Evolutionary conservation across 768 basidiomycete genomes (phyloP), one percentile per base, ranked within the genome.

Genomic region (Leccinum olivaceopallidum): DNA sequence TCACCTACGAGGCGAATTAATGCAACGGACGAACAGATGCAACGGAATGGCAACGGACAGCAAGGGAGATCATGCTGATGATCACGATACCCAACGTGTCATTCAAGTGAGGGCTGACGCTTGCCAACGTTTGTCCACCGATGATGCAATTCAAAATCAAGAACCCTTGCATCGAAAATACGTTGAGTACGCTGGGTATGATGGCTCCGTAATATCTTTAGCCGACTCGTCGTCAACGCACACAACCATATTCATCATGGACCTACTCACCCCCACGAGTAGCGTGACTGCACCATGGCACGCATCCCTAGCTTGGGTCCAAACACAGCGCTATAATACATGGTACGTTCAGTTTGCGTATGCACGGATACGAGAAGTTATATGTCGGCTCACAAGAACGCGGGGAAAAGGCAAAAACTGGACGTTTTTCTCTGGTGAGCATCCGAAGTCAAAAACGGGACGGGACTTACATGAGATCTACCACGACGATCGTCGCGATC

Each of bases 41-140:
- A 18, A 54, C 10, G 1, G 28, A 26, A 55, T 16, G 3, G 5
- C 1, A 28, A 73, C 73, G 30, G 32, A 76, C 74, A 52, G 36
- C 68, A 28, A 75, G 68, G 6, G 73, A 69, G 56, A 75, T 67
- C 34, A 75, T n/a, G 28, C 67, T 42, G 22, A 75, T 75, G 52
- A 75, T 72, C 37, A 76, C 70, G 30, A 75, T 75, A 16, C 74
- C 74, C 32, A 75, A 20, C 4, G 67, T 73, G 47, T 76, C 72
- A 44, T 65, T 51, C 22, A 75, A 52, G 56, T 64, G 71, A 14
- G 71, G 22, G 56, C 69, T 77, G 24, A 86, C 79, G 36, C 82
- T 82, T 5, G 83, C 75, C 53, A 88, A 71, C 1, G 83, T 80
- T 67, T 87, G 86, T 1, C 87, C 87, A 4, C 84, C 87, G 18